Evolutionary conservation across 1,139 yeast species (phyloP).

Genomic region (Zygosaccharomyces sapae): DNA sequence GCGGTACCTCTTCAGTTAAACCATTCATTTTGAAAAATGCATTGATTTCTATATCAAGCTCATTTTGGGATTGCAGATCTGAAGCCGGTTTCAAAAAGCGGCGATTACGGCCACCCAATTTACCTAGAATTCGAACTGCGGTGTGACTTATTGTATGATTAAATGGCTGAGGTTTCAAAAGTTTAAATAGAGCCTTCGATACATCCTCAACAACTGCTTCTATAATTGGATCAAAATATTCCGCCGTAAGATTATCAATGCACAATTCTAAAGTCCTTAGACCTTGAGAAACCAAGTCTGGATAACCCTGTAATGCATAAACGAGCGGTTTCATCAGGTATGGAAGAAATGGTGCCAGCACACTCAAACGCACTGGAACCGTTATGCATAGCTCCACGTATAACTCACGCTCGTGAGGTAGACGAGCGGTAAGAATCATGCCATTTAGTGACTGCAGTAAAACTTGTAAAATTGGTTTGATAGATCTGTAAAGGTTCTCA

Average conservation of each 20-base stretch:
- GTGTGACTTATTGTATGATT: constrained; percentile 90
- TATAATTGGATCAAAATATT: constrained; percentile 92
- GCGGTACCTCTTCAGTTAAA: constrained; percentile 53
- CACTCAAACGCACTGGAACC: constrained; percentile 90
- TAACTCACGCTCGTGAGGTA: constrained; percentile 87
- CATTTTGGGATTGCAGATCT: constrained; percentile 54
- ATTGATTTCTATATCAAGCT: constrained; percentile 62
- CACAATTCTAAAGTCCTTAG: constrained; percentile 91
- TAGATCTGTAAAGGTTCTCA: constrained; percentile 86
- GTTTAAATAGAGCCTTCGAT: constrained; percentile 89
- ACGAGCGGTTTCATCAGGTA: constrained; percentile 88
- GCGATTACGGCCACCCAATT: constrained; percentile 93
- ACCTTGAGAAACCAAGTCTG: constrained; percentile 91
- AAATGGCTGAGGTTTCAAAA: constrained; percentile 86
- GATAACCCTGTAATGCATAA: constrained; percentile 83
- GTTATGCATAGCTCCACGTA: constrained; percentile 93
- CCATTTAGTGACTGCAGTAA: constrained; percentile 80
- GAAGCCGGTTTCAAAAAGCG: constrained; percentile 72
- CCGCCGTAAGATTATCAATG: constrained; percentile 93
- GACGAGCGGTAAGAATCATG: constrained; percentile 74
- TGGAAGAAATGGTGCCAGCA: constrained; percentile 85
- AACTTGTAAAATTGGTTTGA: constrained; percentile 84
- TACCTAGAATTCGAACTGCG: constrained; percentile 87
- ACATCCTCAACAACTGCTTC: constrained; percentile 95
- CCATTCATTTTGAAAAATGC: constrained; percentile 73